Percentiles rank a stretch among this genome's conserved stretches.
Conservation (phyloP, 2,329 filamentous ascomycete genomes). For the Cryphonectria carpinicola region DNA sequence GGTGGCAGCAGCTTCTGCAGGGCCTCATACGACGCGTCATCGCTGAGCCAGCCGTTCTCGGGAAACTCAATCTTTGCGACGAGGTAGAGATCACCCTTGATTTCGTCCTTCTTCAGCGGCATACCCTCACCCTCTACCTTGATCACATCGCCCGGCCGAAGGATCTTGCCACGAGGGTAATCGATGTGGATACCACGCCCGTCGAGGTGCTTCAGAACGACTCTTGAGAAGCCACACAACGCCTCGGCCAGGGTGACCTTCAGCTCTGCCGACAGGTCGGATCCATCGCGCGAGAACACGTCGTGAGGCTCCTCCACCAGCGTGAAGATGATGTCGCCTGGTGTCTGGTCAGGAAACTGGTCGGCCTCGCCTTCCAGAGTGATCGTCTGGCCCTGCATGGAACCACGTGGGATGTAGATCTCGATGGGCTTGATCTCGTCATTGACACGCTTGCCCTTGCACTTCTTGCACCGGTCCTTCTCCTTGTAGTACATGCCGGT, state of each 20-base stretch:
- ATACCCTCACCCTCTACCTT: constrained; percentile 91
- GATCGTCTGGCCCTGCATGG: constrained; percentile 85
- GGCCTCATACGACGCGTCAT: constrained; percentile 70
- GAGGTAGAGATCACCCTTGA: constrained; percentile 85
- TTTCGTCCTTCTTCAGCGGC: constrained; percentile 85
- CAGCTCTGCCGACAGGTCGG: constrained; percentile 82
- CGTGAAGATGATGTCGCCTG: constrained; percentile 91
- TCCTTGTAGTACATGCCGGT: constrained; percentile 88
- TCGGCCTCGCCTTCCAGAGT: constrained; percentile 92
- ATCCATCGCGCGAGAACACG: constrained; percentile 78
- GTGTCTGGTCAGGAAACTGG: constrained; percentile 84
- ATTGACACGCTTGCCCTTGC: constrained; percentile 87
- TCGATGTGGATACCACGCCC: constrained; percentile 85
- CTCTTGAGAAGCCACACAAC: constrained; percentile 84
- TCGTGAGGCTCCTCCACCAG: constrained; percentile 82
- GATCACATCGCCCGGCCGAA: constrained; percentile 82
- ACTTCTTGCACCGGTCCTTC: constrained; percentile 98
- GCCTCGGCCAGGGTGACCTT: constrained; percentile 83
- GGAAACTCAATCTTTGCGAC: constrained; percentile 87
- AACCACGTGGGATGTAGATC: constrained; percentile 91
- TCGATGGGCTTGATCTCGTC: constrained; percentile 94
- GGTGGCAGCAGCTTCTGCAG: constrained; percentile 78
- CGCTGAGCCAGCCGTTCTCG: constrained; percentile 78
- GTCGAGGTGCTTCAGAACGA: constrained; percentile 90
- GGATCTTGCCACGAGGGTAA: constrained; percentile 78